A percentile compares a stretch with the other conserved stretches of the same genome.
phyloP scores from a whole-genome alignment of 768 basidiomycete genomes.

The Kwoniella heveanensis region DNA sequence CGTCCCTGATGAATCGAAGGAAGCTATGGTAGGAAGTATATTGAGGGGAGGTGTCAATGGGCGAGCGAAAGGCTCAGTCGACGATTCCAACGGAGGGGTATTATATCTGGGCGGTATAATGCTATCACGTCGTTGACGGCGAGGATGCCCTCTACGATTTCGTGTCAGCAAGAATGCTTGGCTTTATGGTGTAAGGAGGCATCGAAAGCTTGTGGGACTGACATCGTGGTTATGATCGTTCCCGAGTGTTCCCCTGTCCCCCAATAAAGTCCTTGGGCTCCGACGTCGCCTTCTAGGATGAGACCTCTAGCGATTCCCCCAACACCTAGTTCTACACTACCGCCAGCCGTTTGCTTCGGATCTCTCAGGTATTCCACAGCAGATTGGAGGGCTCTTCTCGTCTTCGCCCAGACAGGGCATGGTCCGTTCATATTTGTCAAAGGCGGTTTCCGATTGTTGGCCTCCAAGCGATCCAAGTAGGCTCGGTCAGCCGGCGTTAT shows the following conservation, averaged over 20 bases:
- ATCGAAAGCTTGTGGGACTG: too few species aligned
- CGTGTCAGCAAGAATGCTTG: background rate
- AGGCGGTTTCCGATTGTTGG: constrained; percentile 27
- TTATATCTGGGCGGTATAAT: too few species aligned
- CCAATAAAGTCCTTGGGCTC: constrained; percentile 38
- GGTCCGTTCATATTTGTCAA: constrained; percentile 28
- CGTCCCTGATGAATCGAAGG: background rate
- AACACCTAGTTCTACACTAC: constrained; percentile 41
- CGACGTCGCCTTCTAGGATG: constrained; percentile 42
- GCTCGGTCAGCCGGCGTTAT: constrained; percentile 24
- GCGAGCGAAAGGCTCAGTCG: constrained; percentile 4
- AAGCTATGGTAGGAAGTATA: constrained; percentile 8
- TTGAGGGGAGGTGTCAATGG: constrained; percentile 13
- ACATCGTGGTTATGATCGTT: constrained; percentile 43
- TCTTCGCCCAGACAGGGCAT: constrained; percentile 50
- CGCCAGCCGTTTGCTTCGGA: constrained; percentile 41
- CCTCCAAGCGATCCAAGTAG: constrained; percentile 31
- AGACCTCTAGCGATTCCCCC: constrained; percentile 49
- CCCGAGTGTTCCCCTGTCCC: constrained; percentile 34
- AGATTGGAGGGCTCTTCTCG: constrained; percentile 29
- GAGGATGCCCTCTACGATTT: constrained; percentile 13
- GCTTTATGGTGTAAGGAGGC: too few species aligned
- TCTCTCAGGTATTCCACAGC: constrained; percentile 42
- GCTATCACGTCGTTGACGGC: background rate
- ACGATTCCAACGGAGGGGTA: background rate